phyloP scores from a whole-genome alignment of 106 monocot genomes.

The Dendrobium chrysotoxum region DNA sequence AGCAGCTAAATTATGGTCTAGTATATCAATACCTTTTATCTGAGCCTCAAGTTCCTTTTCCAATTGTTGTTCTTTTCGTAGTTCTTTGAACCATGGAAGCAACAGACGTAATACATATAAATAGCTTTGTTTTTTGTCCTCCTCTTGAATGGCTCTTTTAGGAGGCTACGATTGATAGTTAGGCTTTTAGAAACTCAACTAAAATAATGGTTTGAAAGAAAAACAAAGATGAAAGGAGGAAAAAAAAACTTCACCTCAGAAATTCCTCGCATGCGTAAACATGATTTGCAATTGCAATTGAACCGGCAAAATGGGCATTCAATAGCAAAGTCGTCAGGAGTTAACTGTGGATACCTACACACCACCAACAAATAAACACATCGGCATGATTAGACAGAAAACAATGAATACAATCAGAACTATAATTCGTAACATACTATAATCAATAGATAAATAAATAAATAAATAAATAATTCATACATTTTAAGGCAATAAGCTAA shows the following conservation, averaged over 20 bases:
- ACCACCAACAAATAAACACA: constrained; percentile 4
- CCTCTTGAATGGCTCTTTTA: constrained; percentile 19
- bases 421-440: neutral
- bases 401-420: neutral
- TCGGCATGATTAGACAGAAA: neutral
- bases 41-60: constrained; percentile 66
- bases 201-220: neutral
- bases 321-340: constrained; percentile 34
- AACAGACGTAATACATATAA: constrained; percentile 27
- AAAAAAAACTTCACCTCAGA: constrained; percentile 19
- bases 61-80: constrained; percentile 35
- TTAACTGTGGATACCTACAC: constrained; percentile 53
- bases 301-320: constrained; percentile 44
- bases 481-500: neutral
- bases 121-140: constrained; percentile 23
- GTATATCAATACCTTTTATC: constrained; percentile 35
- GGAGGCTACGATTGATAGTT: constrained; percentile 20
- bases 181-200: neutral
- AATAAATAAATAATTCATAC: neutral
- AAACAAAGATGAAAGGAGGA: neutral
- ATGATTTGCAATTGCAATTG: constrained; percentile 70
- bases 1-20: neutral
- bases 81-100: constrained; percentile 59
- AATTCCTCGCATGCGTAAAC: constrained; percentile 58
- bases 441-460: neutral